Conservation (phyloP, 352 stramenopile species). For the Aphanomyces invadans region DNA sequence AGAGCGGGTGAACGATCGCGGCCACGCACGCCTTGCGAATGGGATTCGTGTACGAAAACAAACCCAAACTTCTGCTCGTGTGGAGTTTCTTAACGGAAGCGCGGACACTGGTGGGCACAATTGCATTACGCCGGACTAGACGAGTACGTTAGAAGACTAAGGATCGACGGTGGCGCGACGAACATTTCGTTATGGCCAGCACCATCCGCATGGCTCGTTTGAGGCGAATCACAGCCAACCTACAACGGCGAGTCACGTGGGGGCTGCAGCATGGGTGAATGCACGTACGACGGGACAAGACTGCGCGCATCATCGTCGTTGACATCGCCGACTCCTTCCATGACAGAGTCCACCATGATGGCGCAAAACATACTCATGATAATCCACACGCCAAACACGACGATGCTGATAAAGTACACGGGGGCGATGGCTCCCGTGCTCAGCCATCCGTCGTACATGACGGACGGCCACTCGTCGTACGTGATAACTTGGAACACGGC, state of each 20-base stretch:
- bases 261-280: no score
- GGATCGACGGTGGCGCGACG: constrained; percentile 57
- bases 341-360: constrained; percentile 58
- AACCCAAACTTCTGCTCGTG: constrained; percentile 37
- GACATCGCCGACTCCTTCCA: constrained; percentile 49
- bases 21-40: constrained; percentile 26
- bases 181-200: constrained; percentile 44
- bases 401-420: constrained; percentile 86
- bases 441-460: constrained; percentile 91
- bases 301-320: constrained; percentile 43
- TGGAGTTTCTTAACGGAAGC: constrained; percentile 46
- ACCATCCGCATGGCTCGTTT: constrained; percentile 35
- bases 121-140: constrained; percentile 27
- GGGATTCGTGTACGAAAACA: constrained; percentile 42
- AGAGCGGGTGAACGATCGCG: not conserved
- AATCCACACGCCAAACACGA: constrained; percentile 86
- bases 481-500: constrained; percentile 92
- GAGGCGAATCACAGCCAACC: constrained; percentile 29
- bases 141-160: constrained; percentile 52
- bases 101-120: constrained; percentile 32
- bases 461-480: constrained; percentile 90
- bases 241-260: no score
- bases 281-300: no score
- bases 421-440: constrained; percentile 52
- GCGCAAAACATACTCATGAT: constrained; percentile 91